Base-by-base conservation (phyloP, 768 basidiomycete species). In the Gyrodon lividus region DNA sequence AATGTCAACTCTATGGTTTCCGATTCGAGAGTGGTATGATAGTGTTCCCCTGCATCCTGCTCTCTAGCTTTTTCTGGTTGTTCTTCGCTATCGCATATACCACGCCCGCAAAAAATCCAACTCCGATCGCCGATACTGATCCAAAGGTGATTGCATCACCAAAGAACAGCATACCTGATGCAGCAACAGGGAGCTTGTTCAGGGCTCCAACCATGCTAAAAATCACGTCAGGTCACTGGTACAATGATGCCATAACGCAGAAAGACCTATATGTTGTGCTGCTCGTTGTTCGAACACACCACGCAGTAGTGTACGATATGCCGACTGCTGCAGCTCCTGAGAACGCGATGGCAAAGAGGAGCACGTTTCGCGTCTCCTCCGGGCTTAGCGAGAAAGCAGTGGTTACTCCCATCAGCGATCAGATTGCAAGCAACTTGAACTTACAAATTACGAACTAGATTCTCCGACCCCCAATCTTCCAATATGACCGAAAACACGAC, bases 101-200 rank as follows among this genome's bases (percentile, higher is more conserved):
- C 44, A 97, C 62, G 16, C 95, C 95, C 33, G 95, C 91, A 63
- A 95, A 80, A 72, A 98, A 98, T 3, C 97, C 97, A 40, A 90
- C 80, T 1, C 77, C 72, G 48, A 99, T 84, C 30, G 94, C 93
- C 10, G 89, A 87, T 43, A 98, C 87, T 16, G 92, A 95, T 39
- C 94, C 90, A 45, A 86, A 65, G 7, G 92, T 97, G 40, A 92
- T 86, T 22, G 84, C 72, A 68, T 99, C 95, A 38, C 92, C 93
- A 66, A 97, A 97, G 74, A 97, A 97, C 54, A 99, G 70, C 87
- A 99, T 92, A 20, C 97, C 97, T n/a, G 94, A 97, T 13, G 93
- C 95, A 6, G 97, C 97, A 43, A 99, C 93, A 33, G 97, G 97
- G 17, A 99, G 78, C 74, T 98, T 98, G 74, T 98, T 98, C 60